phyloP scores from a whole-genome alignment of 1,284 basidiomycete species.

The Microbotryum scabiosae region DNA sequence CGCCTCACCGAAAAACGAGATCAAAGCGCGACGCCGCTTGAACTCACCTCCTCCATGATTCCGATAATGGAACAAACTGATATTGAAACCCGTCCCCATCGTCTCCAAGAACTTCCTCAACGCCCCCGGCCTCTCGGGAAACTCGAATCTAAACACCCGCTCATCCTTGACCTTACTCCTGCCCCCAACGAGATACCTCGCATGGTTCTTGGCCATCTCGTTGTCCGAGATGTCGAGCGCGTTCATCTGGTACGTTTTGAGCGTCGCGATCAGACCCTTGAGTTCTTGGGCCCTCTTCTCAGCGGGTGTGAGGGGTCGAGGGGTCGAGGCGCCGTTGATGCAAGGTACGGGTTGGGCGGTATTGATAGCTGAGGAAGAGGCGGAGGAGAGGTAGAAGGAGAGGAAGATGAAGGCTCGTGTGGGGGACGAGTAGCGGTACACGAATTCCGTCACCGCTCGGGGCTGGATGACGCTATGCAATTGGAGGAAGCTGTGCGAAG shows the following conservation, averaged over 20 bases:
- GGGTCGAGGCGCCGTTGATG: constrained; percentile 3
- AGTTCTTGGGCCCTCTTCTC: constrained; percentile 59
- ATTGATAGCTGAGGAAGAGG: constrained; percentile 33
- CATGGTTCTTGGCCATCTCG: constrained; percentile 91
- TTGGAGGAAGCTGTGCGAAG: constrained; percentile 62
- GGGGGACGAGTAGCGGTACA: constrained; percentile 69
- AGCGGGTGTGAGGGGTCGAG: constrained; percentile 16
- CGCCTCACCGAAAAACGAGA: background rate
- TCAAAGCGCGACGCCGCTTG: constrained; percentile 2
- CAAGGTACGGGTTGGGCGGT: background rate
- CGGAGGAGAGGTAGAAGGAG: constrained; percentile 73
- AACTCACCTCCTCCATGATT: constrained; percentile 85
- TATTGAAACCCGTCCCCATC: constrained; percentile 81
- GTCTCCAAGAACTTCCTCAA: constrained; percentile 79
- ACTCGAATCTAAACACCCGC: constrained; percentile 90
- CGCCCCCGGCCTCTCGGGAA: constrained; percentile 90
- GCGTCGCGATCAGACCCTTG: constrained; percentile 52
- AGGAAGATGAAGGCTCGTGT: constrained; percentile 71
- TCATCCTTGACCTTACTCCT: constrained; percentile 68
- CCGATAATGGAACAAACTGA: constrained; percentile 92
- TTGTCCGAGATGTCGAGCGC: constrained; percentile 86
- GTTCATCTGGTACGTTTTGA: constrained; percentile 62
- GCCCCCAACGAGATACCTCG: constrained; percentile 89
- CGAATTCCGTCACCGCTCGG: constrained; percentile 91
- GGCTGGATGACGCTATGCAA: constrained; percentile 83